Evolutionary conservation across 768 basidiomycete species (phyloP), one percentile per base, ranked within the genome.

Genomic region (Wakefieldia striispora): DNA sequence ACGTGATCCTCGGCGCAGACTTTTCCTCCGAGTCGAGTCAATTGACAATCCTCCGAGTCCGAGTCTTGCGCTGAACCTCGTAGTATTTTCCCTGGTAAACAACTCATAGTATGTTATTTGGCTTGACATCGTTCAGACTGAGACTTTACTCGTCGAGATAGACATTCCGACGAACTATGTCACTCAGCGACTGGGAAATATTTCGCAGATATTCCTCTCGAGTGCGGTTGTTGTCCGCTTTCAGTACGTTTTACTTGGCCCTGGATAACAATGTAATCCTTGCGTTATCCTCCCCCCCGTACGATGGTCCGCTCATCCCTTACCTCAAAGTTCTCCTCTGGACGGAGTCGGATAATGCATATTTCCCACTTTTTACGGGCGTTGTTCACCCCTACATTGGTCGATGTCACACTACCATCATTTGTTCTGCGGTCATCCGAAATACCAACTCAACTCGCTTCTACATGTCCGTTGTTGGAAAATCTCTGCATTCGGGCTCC

Each of bases 181-280:
- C 55, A 6, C 38, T 61, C 8, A 53, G 27, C 31, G 67, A 66
- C 48, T 66, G 67, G 65, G 51, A 54, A 16, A 50, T 59, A 20
- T 66, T 68, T 40, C 63, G 48, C n/a, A 55, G 21, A 45, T 67
- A 68, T 49, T 55, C 65, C 12, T 46, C 43, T 31, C 57, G 65
- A 19, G 27, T 68, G 34, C 64, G 53, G 33, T 7, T 9, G 17
- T 16, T 65, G 29, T 11, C n/a, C 44, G 14, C 39, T 46, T 51
- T 6, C 49, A 31, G 16, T 23, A 0, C 38, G 8, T 1, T 43
- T 10, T 33, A 35, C 10, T 13, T 33, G 11, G 8, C 11, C 13
- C 46, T 63, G 24, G 43, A 49, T 14, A 57, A 55, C 38, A 53
- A 61, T 3, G 55, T 64, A 21, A 51, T 66, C 20, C 58, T 61